Conservation (phyloP, 2,329 filamentous ascomycete genomes). For the Fusarium fujikuroi region DNA sequence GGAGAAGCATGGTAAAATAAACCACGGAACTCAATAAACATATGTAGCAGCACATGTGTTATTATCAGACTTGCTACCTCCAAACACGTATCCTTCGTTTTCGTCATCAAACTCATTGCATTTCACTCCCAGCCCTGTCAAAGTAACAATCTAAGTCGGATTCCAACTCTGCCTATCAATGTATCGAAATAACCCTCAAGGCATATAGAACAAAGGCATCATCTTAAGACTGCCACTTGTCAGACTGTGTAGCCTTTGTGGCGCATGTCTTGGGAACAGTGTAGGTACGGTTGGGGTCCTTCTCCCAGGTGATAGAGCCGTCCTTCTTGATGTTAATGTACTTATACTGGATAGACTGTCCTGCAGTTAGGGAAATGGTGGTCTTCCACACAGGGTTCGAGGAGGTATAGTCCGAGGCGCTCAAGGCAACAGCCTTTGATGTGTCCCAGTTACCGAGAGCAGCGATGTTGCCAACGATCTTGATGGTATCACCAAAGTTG, state of each 20-base stretch:
- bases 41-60: background rate
- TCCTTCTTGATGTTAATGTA: slow-evolving; percentile 69
- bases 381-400: slow-evolving; percentile 70
- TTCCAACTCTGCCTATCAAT: background rate
- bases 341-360: slow-evolving; percentile 72
- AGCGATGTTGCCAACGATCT: slow-evolving; percentile 68
- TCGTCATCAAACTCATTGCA: background rate
- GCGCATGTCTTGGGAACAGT: slow-evolving; percentile 48
- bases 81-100: background rate
- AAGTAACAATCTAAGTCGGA: background rate
- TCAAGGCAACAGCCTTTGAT: slow-evolving; percentile 63
- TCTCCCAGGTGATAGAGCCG: slow-evolving; percentile 72
- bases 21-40: background rate
- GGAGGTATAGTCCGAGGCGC: slow-evolving; percentile 67
- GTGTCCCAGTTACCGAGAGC: slow-evolving; percentile 73
- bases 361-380: slow-evolving; percentile 65
- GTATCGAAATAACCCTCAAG: background rate
- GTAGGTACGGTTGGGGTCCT: slow-evolving; percentile 62
- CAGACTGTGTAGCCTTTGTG: slow-evolving; percentile 42
- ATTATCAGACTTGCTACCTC: background rate
- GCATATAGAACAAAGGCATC: background rate
- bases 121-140: background rate
- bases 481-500: slow-evolving; percentile 70
- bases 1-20: background rate
- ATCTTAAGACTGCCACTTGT: slow-evolving; percentile 46